Base-by-base conservation (phyloP, 2,329 filamentous ascomycete species). In the Pseudopithomyces maydicus region DNA sequence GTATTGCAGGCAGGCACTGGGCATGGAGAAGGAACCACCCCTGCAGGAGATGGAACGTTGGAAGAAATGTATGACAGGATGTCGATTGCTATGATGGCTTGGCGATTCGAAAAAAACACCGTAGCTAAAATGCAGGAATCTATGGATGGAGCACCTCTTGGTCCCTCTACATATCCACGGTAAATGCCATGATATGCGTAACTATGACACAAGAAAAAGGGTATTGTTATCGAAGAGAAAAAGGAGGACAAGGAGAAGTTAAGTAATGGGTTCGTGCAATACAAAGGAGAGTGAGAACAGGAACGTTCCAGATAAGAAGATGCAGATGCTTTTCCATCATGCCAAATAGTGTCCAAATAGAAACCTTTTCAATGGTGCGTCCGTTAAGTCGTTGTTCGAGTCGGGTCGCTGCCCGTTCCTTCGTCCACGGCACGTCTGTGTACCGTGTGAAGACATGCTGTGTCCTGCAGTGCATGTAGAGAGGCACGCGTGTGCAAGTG, bases 341-440 rank as follows among this genome's bases (percentile, higher is more conserved):
- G 20, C 15, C 26, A 19, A 44, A 23, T 20, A 38, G 42, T 49
- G 44, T 49, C 41, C 52, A 38, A 29, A 33, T 22, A 26, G 36
- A 14, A n/a, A 14, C 7, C 15, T 43, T 35, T 39, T 42, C 10
- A 48, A 36, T 48, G 43, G 35, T 54, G 43, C 29, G 54, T 57
- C 51, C 54, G 57, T 60, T 38, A 60, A 52, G 54, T 60, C 57
- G 52, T 60, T 52, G 47, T 45, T 55, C 52, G 46, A 51, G 45
- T 52, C 52, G 41, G 41, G 47, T 32, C 47, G 38, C 35, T 44
- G 51, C 55, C 44, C 48, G 48, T 51, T 52, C 48, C 41, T 50
- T 50, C 46, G 46, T 36, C 35, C 46, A 43, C 42, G 42, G 44
- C 26, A 23, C 49, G 19, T 48, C 7, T 32, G 41, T 55, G 20